A percentile compares a stretch with the other conserved stretches of the same genome.
These are phyloP conservation scores for Westerdykella aurantiaca DNA, from an alignment of 2,329 filamentous ascomycete species.

Conservation along the genomic window DNA sequence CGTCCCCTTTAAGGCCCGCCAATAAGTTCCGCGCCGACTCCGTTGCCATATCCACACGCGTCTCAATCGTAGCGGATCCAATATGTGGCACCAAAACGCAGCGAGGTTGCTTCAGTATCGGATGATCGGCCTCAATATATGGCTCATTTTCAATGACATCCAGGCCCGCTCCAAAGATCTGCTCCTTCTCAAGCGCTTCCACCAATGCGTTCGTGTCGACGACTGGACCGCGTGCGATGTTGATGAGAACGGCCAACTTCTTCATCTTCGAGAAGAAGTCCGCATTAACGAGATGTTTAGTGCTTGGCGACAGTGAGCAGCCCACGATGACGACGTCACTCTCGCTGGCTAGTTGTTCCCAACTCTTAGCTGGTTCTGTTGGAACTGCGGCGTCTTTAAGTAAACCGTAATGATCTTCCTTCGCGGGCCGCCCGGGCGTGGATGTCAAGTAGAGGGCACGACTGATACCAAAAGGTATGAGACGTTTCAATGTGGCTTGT, in stretches of 20 bases:
- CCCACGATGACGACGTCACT: conserved; percentile 28
- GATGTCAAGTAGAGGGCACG: conserved; percentile 23
- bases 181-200: conserved; percentile 45
- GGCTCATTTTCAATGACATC: conserved; percentile 55
- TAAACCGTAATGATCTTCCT: conserved; percentile 22
- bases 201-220: conserved; percentile 52
- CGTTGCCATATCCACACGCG: conserved; percentile 54
- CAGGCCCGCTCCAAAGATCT: conserved; percentile 49
- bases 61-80: conserved; percentile 53
- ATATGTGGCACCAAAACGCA: conserved; percentile 54
- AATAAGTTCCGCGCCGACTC: conserved; percentile 51
- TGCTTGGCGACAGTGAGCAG: conserved; percentile 22
- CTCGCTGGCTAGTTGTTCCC: conserved; percentile 21
- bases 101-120: conserved; percentile 44
- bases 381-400: conserved; percentile 13
- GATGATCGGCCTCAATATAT: conserved; percentile 43
- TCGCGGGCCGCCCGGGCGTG: conserved; percentile 17
- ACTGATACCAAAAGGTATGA: conserved; percentile 25
- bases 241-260: conserved; percentile 49
- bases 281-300: conserved; percentile 22
- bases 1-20: conserved; percentile 19
- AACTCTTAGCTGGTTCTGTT: conserved; percentile 15
- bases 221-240: conserved; percentile 52
- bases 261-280: conserved; percentile 46
- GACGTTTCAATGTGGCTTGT: conserved; percentile 21